phyloP scores from a whole-genome alignment of 257 asterid genomes.

The Nicotiana paniculata region DNA sequence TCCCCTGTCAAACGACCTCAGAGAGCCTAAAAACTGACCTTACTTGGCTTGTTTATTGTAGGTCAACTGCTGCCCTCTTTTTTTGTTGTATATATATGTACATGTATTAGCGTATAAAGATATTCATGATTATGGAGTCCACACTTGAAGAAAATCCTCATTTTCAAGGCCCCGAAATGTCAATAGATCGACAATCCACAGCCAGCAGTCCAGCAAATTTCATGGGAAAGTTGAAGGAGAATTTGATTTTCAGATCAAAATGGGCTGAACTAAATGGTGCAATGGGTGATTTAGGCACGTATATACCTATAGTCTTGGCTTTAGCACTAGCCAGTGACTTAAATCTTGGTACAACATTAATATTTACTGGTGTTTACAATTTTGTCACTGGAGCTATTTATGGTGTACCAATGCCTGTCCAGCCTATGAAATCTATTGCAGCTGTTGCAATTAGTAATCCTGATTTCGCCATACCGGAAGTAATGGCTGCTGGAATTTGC shows the following conservation, averaged over 20 bases:
- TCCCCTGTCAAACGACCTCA: too few species aligned
- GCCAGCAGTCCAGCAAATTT: constrained; percentile 4
- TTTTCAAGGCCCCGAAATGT: constrained; percentile 13
- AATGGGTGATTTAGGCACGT: constrained; percentile 85
- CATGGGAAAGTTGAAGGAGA: constrained; percentile 26
- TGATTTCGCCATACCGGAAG: constrained; percentile 56
- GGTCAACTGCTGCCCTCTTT: background rate
- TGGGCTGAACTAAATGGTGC: constrained; percentile 76
- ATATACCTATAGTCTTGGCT: constrained; percentile 59
- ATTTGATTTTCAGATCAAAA: constrained; percentile 43
- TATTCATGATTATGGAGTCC: background rate
- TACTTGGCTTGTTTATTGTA: background rate
- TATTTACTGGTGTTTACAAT: constrained; percentile 75
- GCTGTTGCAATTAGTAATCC: constrained; percentile 66
- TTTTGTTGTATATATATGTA: background rate
- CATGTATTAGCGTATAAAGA: background rate
- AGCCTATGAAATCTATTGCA: constrained; percentile 98
- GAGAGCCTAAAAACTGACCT: too few species aligned
- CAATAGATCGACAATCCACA: constrained; percentile 7
- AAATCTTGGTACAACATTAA: constrained; percentile 65
- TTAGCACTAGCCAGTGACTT: constrained; percentile 59
- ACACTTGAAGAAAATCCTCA: background rate
- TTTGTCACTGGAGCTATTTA: constrained; percentile 66
- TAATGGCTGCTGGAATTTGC: constrained; percentile 80
- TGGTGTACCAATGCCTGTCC: constrained; percentile 96